Conservation (phyloP, 257 asterid genomes). For the Rehmannia glutinosa region DNA sequence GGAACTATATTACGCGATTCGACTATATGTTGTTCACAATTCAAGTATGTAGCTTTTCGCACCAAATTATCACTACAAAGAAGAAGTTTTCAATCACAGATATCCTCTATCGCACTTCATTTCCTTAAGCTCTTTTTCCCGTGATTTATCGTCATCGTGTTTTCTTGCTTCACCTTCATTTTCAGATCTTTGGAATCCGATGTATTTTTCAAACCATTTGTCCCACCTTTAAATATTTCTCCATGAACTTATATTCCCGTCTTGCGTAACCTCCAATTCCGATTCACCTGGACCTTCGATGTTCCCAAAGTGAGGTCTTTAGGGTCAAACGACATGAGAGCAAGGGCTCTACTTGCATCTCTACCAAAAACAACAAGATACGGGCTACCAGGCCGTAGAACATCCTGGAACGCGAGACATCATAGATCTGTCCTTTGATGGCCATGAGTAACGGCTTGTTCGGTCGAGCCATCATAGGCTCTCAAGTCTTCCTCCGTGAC, state of each 20-base stretch:
- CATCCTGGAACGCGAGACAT: slow-evolving; percentile 93
- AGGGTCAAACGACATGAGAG: slow-evolving; percentile 85
- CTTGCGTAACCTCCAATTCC: slow-evolving; percentile 56
- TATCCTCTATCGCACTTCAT: slow-evolving; percentile 17
- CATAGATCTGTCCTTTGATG: slow-evolving; percentile 86
- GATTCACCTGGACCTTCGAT: slow-evolving; percentile 61
- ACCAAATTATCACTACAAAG: not conserved
- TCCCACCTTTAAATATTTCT: too few species aligned
- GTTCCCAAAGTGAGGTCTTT: slow-evolving; percentile 75
- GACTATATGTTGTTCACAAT: not conserved
- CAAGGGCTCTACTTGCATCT: slow-evolving; percentile 94
- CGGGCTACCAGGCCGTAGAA: slow-evolving; percentile 94
- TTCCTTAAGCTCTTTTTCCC: slow-evolving; percentile 11
- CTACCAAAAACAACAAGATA: slow-evolving; percentile 87
- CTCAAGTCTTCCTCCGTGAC: slow-evolving; percentile 65
- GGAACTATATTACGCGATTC: not conserved
- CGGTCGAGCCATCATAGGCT: slow-evolving; percentile 79
- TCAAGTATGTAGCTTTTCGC: not conserved
- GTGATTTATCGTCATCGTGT: slow-evolving; percentile 18
- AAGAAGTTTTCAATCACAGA: not conserved
- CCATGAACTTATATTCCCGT: too few species aligned
- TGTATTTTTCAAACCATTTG: too few species aligned
- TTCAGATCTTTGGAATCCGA: too few species aligned
- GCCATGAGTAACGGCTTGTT: slow-evolving; percentile 84
- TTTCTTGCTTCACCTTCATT: too few species aligned